A percentile compares a stretch with the other conserved stretches of the same genome.
phyloP scores from a whole-genome alignment of 331 rosid species.

The Erythrophleum ivorense region DNA sequence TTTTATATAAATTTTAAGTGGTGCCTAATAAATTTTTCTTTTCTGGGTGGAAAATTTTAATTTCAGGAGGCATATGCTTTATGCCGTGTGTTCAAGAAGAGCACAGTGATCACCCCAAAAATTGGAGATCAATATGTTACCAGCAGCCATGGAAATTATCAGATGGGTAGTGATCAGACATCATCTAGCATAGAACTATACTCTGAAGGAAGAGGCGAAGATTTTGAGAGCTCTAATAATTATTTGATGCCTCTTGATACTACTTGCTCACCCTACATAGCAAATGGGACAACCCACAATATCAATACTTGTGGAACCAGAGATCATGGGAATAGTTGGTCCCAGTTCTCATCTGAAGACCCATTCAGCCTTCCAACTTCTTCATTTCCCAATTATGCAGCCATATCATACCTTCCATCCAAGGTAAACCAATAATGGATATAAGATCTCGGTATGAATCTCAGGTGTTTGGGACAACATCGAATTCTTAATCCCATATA shows the following conservation, averaged over 20 bases:
- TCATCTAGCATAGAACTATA: conserved; percentile 81
- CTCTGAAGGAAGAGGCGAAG: conserved; percentile 81
- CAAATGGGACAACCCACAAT: conserved; percentile 30
- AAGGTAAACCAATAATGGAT: conserved; percentile 52
- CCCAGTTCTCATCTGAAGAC: conserved; percentile 63
- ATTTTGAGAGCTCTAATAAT: conserved; percentile 61
- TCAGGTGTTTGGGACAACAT: background rate
- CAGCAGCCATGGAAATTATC: conserved; percentile 43
- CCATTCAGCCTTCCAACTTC: conserved; percentile 52
- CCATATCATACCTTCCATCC: conserved; percentile 72
- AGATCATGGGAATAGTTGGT: conserved; percentile 49
- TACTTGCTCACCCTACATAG: conserved; percentile 37
- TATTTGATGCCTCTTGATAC: conserved; percentile 51
- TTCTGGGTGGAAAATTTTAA: background rate
- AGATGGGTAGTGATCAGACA: conserved; percentile 57
- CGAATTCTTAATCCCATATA: background rate
- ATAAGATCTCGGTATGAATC: background rate
- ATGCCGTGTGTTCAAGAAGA: conserved; percentile 93
- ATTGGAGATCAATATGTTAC: conserved; percentile 60
- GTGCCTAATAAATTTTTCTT: too few relatives aligned
- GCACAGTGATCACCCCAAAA: conserved; percentile 59
- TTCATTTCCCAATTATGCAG: conserved; percentile 57
- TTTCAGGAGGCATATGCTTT: conserved; percentile 91
- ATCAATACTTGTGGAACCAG: conserved; percentile 30
- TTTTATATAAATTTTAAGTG: too few relatives aligned